Conservation (phyloP, 176 grass and related monocot species). For the Hordeum vulgare region MorexV3_pseudomolecules_assembly NC_058519.1:55387609-55388108, state of each 20-base stretch:
- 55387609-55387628: background rate
- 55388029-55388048: slow-evolving; percentile 89
- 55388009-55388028: slow-evolving; percentile 76
- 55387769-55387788: background rate
- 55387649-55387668: background rate
- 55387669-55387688: background rate
- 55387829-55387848: slow-evolving; percentile 56
- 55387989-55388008: slow-evolving; percentile 92
- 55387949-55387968: slow-evolving; percentile 77
- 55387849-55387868: slow-evolving; percentile 98
- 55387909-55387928: slow-evolving; percentile 94
- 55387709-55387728: background rate
- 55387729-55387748: background rate
- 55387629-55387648: background rate
- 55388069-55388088: slow-evolving; percentile 82
- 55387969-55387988: slow-evolving; percentile 79
- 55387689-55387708: background rate
- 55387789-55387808: background rate
- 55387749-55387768: background rate
- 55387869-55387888: slow-evolving; percentile 88
- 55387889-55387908: slow-evolving; percentile 95
- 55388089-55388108: slow-evolving; percentile 92
- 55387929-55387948: slow-evolving; percentile 94
- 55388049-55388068: slow-evolving; percentile 92
- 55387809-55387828: background rate